A percentile compares a stretch with the other conserved stretches of the same genome.
Conservation (phyloP, 768 basidiomycete genomes). For the Sporobolomyces phaffii region DNA sequence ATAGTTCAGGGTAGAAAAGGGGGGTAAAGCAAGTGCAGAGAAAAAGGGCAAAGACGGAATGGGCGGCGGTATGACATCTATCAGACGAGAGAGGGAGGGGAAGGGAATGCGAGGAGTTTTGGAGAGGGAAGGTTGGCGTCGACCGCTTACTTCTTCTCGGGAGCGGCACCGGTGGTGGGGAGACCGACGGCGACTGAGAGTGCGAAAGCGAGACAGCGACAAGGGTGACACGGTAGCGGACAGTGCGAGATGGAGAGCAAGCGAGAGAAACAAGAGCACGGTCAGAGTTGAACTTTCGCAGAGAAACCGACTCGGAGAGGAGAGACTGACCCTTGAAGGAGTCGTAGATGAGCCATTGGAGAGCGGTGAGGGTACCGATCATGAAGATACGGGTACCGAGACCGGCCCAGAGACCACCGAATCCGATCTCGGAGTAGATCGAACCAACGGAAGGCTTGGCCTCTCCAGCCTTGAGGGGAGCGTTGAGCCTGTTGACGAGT, state of each 20-base stretch:
- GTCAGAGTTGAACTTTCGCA: no score
- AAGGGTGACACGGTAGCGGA: neutral
- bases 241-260: neutral
- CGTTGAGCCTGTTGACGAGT: slow-evolving; percentile 40
- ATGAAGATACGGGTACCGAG: slow-evolving; percentile 63
- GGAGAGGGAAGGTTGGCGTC: no score
- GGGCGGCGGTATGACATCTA: no score
- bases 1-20: neutral
- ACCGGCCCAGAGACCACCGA: slow-evolving; percentile 51
- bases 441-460: slow-evolving; percentile 40
- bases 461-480: slow-evolving; percentile 37
- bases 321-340: slow-evolving; percentile 57
- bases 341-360: slow-evolving; percentile 70
- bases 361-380: slow-evolving; percentile 53
- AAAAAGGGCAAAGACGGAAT: neutral
- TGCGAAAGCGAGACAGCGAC: slow-evolving; percentile 58
- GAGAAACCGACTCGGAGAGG: neutral
- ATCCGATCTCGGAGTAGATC: slow-evolving; percentile 42
- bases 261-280: neutral
- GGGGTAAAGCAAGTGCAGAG: neutral
- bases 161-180: slow-evolving; percentile 35
- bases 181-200: slow-evolving; percentile 55
- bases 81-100: neutral
- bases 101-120: no score
- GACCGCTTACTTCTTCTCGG: slow-evolving; percentile 31